Percentiles rank a stretch among this genome's conserved stretches.
Conservation (phyloP, 495 filamentous ascomycete species). For the Xylaria flabelliformis region DNA sequence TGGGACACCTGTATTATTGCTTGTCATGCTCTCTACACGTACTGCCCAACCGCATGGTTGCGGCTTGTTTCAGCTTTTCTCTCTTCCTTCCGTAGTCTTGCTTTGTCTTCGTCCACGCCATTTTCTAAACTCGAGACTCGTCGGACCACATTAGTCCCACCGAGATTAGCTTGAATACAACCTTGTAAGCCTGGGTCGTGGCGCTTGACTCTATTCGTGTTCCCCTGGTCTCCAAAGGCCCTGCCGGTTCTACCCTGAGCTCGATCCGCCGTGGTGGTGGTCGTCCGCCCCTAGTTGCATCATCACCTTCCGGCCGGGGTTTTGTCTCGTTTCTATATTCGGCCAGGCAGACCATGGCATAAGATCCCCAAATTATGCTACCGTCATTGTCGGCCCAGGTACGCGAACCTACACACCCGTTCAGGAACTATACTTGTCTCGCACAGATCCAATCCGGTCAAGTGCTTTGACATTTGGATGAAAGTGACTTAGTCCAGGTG, state of each 20-base stretch:
- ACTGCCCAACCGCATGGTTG: slow-evolving; percentile 55
- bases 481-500: slow-evolving; percentile 52
- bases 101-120: slow-evolving; percentile 55
- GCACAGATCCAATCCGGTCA: slow-evolving; percentile 55
- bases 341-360: slow-evolving; percentile 59
- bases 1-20: slow-evolving; percentile 47
- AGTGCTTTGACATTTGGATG: slow-evolving; percentile 54
- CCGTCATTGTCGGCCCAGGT: slow-evolving; percentile 56
- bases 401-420: slow-evolving; percentile 50
- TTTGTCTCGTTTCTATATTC: slow-evolving; percentile 55
- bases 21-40: slow-evolving; percentile 50
- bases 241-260: slow-evolving; percentile 44
- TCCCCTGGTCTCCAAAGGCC: slow-evolving; percentile 34
- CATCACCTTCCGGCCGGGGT: slow-evolving; percentile 54
- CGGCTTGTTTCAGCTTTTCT: slow-evolving; percentile 55
- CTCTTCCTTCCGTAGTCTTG: slow-evolving; percentile 50
- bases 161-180: slow-evolving; percentile 47
- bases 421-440: slow-evolving; percentile 58
- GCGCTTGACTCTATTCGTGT: slow-evolving; percentile 31
- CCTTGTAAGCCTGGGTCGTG: slow-evolving; percentile 31
- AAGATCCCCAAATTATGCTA: slow-evolving; percentile 65
- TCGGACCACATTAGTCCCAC: slow-evolving; percentile 46
- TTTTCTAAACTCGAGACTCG: slow-evolving; percentile 47
- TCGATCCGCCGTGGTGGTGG: slow-evolving; percentile 44
- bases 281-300: slow-evolving; percentile 56